phyloP scores from a whole-genome alignment of 2,329 filamentous ascomycete species.

The Neonectria magnoliae region DNA sequence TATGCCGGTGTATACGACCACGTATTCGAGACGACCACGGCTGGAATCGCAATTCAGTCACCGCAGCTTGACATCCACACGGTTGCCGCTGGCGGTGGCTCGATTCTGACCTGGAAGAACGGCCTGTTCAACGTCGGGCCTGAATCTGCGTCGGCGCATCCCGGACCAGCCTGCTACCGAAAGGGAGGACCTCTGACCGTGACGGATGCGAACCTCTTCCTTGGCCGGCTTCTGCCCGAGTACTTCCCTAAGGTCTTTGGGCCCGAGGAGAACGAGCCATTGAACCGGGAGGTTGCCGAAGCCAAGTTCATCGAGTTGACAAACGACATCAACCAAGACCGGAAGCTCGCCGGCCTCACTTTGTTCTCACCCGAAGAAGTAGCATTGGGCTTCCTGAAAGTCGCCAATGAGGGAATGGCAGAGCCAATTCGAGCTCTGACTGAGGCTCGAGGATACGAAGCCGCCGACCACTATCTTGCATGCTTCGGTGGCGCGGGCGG shows the following conservation, averaged over 20 bases:
- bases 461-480: slow-evolving; percentile 39
- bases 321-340: slow-evolving; percentile 35
- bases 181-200: slow-evolving; percentile 77
- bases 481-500: slow-evolving; percentile 52
- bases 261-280: slow-evolving; percentile 10
- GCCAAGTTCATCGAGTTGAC: slow-evolving; percentile 56
- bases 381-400: slow-evolving; percentile 77
- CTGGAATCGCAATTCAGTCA: slow-evolving; percentile 75
- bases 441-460: slow-evolving; percentile 43
- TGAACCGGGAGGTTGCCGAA: slow-evolving; percentile 53
- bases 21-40: slow-evolving; percentile 77
- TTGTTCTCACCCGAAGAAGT: slow-evolving; percentile 36
- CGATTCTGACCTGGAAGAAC: slow-evolving; percentile 71
- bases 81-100: slow-evolving; percentile 64
- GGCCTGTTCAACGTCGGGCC: slow-evolving; percentile 78
- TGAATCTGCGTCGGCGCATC: slow-evolving; percentile 76
- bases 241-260: slow-evolving; percentile 63
- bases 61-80: slow-evolving; percentile 81
- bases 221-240: slow-evolving; percentile 68
- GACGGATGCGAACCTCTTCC: slow-evolving; percentile 76
- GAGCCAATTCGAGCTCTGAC: slow-evolving; percentile 66
- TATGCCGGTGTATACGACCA: slow-evolving; percentile 77
- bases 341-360: slow-evolving; percentile 27
- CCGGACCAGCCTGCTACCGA: slow-evolving; percentile 76
- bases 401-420: slow-evolving; percentile 80